phyloP scores from a whole-genome alignment of 1,284 basidiomycete species.

The Vanrija sp. region DNA sequence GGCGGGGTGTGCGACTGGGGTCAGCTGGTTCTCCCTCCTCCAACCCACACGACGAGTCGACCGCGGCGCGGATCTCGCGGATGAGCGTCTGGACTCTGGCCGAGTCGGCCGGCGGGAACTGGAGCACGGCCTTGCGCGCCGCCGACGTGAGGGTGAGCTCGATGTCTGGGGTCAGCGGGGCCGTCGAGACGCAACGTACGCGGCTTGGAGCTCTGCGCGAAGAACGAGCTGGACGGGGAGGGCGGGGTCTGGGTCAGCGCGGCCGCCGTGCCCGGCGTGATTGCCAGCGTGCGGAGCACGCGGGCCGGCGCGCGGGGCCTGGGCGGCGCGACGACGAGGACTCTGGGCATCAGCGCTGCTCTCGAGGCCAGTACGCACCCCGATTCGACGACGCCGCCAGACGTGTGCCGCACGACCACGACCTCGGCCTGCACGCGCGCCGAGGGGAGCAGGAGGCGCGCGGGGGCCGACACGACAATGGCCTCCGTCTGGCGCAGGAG shows the following conservation, averaged over 20 bases:
- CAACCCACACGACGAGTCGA: slow-evolving; percentile 9
- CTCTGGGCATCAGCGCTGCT: slow-evolving; percentile 9
- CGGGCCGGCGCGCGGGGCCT: background rate
- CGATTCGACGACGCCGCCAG: background rate
- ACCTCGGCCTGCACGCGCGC: slow-evolving; percentile 24
- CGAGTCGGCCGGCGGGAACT: slow-evolving; percentile 56
- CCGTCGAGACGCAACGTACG: slow-evolving; percentile 18
- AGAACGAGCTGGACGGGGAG: slow-evolving; percentile 41
- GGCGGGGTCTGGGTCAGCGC: slow-evolving; percentile 38
- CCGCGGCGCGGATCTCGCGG: slow-evolving; percentile 21
- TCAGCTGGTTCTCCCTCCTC: background rate
- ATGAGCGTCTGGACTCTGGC: slow-evolving; percentile 29
- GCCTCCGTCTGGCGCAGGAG: slow-evolving; percentile 25
- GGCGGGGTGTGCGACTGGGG: slow-evolving; percentile 4
- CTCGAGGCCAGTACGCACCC: background rate
- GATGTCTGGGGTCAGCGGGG: slow-evolving; percentile 10
- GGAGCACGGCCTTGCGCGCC: slow-evolving; percentile 67
- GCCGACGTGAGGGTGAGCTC: slow-evolving; percentile 44
- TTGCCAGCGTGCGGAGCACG: slow-evolving; percentile 28
- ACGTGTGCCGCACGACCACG: slow-evolving; percentile 13
- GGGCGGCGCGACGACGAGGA: slow-evolving; percentile 25
- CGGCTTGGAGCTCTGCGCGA: slow-evolving; percentile 41
- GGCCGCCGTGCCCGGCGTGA: slow-evolving; percentile 25
- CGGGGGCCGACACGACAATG: slow-evolving; percentile 17
- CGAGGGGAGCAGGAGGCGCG: slow-evolving; percentile 17